Base-by-base conservation (phyloP, 257 asterid species). In the Cordia subcordata region DNA sequence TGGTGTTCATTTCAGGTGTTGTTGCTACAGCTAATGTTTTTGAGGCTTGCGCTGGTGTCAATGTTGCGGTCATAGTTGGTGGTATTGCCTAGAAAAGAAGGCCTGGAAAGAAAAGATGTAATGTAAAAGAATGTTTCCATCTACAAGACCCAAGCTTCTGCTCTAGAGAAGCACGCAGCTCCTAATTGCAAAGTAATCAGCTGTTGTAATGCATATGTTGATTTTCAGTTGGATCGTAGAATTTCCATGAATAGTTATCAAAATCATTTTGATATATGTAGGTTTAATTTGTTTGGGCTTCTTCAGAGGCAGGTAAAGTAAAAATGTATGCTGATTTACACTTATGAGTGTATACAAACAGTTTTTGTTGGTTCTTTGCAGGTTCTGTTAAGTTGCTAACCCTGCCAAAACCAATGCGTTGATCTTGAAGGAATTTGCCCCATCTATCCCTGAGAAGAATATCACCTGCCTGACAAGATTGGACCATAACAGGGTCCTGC, bases 401-500 rank as follows among this genome's bases (percentile, higher is more conserved):
- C 53, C 53, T 10, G 47, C 47, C 12, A 42, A 42, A 4, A 42
- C 47, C 12, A 42, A 42, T 14, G 47, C 47, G 10, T 49, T 49
- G 21, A 49, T 49, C 53, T 11, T 49, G 21, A 49, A 49, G 53
- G 53, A 49, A 49, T 49, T 49, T 17, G 53, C 53, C 1, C 53
- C 53, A 14, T 49, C 53, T 1, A 49, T 49, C 21, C 53, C 53
- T 17, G 53, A 49, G 53, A 49, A 49, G 21, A 49, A 49, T 19
- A 49, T 49, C 21, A 14, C 53, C 6, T 49, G 53, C 15, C 21
- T 49, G 21, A 49, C 53, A 14, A 49, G 53, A 49, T 49, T 49
- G 53, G 53, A 49, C 53, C 53, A 49, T 49, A 49, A 49, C 53
- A 49, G 53, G 53, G 53, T 19, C 21, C 53, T 49, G 53, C 53